Evolutionary conservation across 2,329 filamentous ascomycete species (phyloP), one percentile per base, ranked within the genome.

Genomic region (Paecilomyces sp.): DNA sequence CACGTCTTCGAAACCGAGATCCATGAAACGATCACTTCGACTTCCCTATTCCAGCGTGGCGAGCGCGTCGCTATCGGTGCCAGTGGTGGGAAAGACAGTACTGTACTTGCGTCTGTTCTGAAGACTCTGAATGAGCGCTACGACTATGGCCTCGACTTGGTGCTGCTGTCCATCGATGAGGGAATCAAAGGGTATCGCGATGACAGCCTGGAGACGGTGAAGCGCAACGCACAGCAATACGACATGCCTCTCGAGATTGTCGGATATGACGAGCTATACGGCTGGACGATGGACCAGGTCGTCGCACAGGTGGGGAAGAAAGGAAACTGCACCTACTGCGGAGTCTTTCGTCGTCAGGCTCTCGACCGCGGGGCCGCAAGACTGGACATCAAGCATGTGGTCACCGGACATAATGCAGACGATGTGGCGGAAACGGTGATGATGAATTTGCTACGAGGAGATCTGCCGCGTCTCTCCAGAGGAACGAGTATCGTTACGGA

Each of bases 231-330:
- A 0, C 74, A 84, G 12, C 92, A 97, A 74, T 97, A 97, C 76
- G 86, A 88, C 1, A 95, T 99, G 88, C 86, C 90, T 0, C 79
- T 99, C 55, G 90, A 91, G 67, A 96, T 99, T 59, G 86, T 99
- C 56, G 92, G 93, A 56, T 99, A 99, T 69, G 88, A 88, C 58
- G 90, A 97, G 69, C 80, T 99, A 9, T 99, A 99, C 73, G 94
- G 93, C 8, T 99, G 94, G 94, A 97, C 92, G 0, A 99, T 99
- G 94, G 94, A 99, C 70, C 91, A 97, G 71, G 94, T 99, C 9
- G 95, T 99, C 3, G 90, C 92, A 68, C 91, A 93, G 55, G 90
- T 99, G 56, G 94, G 94, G 13, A 97, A 97, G 79, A 97, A 97
- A 75, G 92, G 93, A 31, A 99, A 99, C 76, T 99, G 94, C 82